Evolutionary conservation across 1,284 basidiomycete species (phyloP).

Genomic region (Cerioporus squamosus): DNA sequence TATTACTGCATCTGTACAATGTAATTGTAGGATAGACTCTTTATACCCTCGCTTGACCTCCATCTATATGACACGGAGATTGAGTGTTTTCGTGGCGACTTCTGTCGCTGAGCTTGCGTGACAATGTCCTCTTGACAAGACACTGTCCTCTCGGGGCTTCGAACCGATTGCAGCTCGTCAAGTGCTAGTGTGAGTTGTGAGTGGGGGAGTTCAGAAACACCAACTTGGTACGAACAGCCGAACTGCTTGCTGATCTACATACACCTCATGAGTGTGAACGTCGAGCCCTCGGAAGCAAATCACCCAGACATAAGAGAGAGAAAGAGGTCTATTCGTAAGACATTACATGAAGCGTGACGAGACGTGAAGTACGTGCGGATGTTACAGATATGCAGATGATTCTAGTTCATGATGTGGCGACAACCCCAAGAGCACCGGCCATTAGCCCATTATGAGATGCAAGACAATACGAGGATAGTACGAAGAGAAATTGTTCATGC

Average conservation of each 20-base stretch:
- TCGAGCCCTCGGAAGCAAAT: no score
- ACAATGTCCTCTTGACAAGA: no score
- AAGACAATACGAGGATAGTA: conserved; percentile 7
- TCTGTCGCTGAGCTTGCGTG: no score
- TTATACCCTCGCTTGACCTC: conserved; percentile 13
- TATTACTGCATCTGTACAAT: conserved; percentile 16
- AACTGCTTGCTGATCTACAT: no score
- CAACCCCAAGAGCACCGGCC: background rate
- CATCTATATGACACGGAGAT: no score
- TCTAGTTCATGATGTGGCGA: conserved; percentile 4
- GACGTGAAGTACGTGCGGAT: conserved; percentile 14
- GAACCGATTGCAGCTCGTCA: no score
- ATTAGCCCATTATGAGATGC: conserved; percentile 1
- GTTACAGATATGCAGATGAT: conserved; percentile 12
- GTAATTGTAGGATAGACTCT: conserved; percentile 18
- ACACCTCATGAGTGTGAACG: no score
- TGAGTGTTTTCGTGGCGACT: no score
- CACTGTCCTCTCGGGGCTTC: no score
- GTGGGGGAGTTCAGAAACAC: no score
- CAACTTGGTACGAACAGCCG: no score
- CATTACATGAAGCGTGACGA: conserved; percentile 12
- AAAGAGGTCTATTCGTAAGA: conserved; percentile 24
- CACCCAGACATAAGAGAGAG: background rate
- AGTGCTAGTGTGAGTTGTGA: no score
- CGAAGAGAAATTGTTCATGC: conserved; percentile 28